Evolutionary conservation across 495 filamentous ascomycete genomes (phyloP).

Genomic region (Hyaloscypha hepaticicola): DNA sequence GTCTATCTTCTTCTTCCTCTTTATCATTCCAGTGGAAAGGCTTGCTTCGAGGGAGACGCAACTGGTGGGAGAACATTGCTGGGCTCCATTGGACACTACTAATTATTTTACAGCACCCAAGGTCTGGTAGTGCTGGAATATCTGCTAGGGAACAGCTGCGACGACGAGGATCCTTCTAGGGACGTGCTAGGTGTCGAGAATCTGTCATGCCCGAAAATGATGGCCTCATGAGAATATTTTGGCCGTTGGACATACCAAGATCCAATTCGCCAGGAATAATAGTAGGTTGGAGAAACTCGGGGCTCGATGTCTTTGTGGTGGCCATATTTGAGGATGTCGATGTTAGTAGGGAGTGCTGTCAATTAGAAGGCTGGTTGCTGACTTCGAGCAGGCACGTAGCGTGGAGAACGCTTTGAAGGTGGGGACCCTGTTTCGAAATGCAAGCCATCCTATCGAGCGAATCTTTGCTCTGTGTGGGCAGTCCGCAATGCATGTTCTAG

Average conservation of each 20-base stretch:
- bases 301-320: conserved; percentile 84
- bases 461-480: conserved; percentile 84
- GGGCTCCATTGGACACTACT: conserved; percentile 13
- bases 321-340: conserved; percentile 89
- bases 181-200: conserved; percentile 16
- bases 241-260: conserved; percentile 83
- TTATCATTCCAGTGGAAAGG: conserved; percentile 71
- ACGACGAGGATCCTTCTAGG: conserved; percentile 89
- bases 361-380: conserved; percentile 13
- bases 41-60: conserved; percentile 67
- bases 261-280: conserved; percentile 75
- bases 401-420: conserved; percentile 86
- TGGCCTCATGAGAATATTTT: conserved; percentile 96
- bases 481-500: conserved; percentile 80
- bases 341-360: conserved; percentile 49
- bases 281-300: conserved; percentile 94
- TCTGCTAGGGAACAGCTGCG: conserved; percentile 94
- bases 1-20: conserved; percentile 72
- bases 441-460: conserved; percentile 74
- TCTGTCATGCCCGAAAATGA: conserved; percentile 85
- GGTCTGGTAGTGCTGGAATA: conserved; percentile 76
- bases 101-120: conserved; percentile 66
- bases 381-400: conserved; percentile 50
- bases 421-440: conserved; percentile 79
- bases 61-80: conserved; percentile 47